A percentile compares a stretch with the other conserved stretches of the same genome.
Conservation (phyloP, 352 stramenopile genomes). For the Phytophthora palmivora region DNA sequence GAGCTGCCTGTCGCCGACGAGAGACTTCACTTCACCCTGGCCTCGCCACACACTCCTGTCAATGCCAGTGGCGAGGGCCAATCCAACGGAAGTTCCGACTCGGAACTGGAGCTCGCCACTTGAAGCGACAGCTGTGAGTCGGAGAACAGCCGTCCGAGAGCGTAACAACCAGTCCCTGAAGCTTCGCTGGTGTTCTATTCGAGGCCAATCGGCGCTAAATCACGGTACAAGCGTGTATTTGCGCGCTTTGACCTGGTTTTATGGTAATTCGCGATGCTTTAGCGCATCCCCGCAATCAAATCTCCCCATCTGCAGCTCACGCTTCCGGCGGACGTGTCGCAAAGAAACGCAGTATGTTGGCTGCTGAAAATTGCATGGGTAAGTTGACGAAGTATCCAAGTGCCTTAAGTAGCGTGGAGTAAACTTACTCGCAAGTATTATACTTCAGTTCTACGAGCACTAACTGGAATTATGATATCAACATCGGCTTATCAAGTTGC, state of each 20-base stretch:
- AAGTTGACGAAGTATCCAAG: conserved; percentile 31
- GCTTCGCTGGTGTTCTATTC: conserved; percentile 27
- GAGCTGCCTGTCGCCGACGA: not conserved
- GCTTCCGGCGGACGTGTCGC: conserved; percentile 15
- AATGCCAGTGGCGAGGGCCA: too few species aligned
- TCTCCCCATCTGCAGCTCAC: conserved; percentile 6
- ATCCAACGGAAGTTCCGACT: too few species aligned
- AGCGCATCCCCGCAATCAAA: conserved; percentile 26
- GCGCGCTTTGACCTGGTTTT: conserved; percentile 1
- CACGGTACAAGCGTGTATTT: not conserved
- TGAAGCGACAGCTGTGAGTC: conserved; percentile 14
- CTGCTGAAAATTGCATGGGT: conserved; percentile 8
- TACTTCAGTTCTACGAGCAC: too few species aligned
- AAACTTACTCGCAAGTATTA: too few species aligned
- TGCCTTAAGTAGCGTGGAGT: too few species aligned
- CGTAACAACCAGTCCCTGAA: conserved; percentile 19
- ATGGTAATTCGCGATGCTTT: not conserved
- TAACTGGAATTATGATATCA: too few species aligned
- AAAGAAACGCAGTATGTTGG: conserved; percentile 19
- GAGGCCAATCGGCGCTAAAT: conserved; percentile 4
- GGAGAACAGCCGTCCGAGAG: conserved; percentile 23
- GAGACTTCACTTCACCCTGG: not conserved
- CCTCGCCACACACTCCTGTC: too few species aligned
- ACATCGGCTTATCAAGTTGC: too few species aligned
- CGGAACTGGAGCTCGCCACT: too few species aligned